phyloP scores from a whole-genome alignment of 352 stramenopile genomes.

The Detonula confervacea region DNA sequence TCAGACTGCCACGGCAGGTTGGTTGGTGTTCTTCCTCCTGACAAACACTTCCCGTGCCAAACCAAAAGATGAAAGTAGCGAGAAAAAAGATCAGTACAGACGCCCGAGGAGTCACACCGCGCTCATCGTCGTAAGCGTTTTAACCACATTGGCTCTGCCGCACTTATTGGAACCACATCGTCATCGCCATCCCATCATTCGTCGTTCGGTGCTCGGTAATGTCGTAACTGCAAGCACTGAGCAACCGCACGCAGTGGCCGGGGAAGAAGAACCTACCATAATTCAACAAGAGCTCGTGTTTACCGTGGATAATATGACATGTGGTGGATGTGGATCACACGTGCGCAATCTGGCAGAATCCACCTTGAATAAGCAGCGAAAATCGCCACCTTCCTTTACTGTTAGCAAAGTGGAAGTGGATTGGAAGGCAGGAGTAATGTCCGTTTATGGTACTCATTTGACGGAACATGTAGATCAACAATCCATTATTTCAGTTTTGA shows the following conservation, averaged over 20 bases:
- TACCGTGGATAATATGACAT: constrained; percentile 25
- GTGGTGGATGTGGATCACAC: constrained; percentile 11
- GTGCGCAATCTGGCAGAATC: constrained; percentile 14
- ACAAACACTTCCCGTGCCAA: no score
- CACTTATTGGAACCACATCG: constrained; percentile 5
- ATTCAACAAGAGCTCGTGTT: constrained; percentile 22
- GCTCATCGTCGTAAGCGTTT: background rate
- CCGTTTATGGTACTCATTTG: constrained; percentile 15
- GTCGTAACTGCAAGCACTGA: background rate
- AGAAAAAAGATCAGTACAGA: no score
- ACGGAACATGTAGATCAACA: constrained; percentile 6
- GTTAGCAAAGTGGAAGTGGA: constrained; percentile 19
- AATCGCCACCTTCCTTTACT: background rate
- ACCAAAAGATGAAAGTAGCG: no score
- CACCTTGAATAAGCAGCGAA: background rate
- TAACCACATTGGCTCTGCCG: constrained; percentile 1
- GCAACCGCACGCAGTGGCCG: background rate
- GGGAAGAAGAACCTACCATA: background rate
- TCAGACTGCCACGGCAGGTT: constrained; percentile 6
- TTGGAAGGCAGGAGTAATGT: constrained; percentile 20
- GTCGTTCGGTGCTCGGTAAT: background rate
- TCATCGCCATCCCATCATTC: constrained; percentile 15
- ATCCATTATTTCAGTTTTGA: background rate
- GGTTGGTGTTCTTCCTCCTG: constrained; percentile 1
- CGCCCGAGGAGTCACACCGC: no score